Evolutionary conservation across 129 eudicot genomes (phyloP), one percentile per base, ranked within the genome.

Genomic region (Tagetes erecta): DNA sequence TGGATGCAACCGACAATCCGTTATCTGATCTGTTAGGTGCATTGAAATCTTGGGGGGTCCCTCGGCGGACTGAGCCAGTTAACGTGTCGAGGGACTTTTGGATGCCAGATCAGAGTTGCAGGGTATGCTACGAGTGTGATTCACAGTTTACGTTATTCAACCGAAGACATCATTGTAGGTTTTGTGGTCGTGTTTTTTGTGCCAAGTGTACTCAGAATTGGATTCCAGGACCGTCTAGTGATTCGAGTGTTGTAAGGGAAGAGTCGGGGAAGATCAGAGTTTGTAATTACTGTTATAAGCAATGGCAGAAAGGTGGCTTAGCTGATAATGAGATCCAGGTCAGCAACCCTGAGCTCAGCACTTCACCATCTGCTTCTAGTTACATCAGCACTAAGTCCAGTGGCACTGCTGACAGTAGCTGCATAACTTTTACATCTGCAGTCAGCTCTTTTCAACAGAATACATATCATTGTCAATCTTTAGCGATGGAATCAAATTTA

Each of bases 21-120:
- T 80, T 78, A 67, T 74, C 86, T 82, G 92, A 86, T 87, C 84
- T 86, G 39, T 64, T 89, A 56, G 89, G 88, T 42, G 34, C 78
- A 11, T 72, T 92, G 40, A 92, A 87, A 72, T 85, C 96, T 14
- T 87, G 90, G 90, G 78, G 90, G 88, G 76, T 89, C 78, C 87
- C 87, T 70, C 78, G 89, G 83, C 89, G 84, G 75, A 49, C 85
- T 8, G 84, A 88, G 59, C 86, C 88, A 33, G 76, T 87, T 76
- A 79, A 90, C 72, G 89, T 90, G 74, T 93, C 98, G 36, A 87
- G 96, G 95, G 95, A 89, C 86, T 93, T 93, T 77, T 93, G 98
- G 98, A 93, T 93, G 98, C 96, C 95, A 72, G 98, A 93, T 86
- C 75, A 92, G 71, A 87, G 98, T 80, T 93, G 98, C 80, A 86